Evolutionary conservation across 1,139 yeast genomes (phyloP).

Genomic region (Pneumocystis jirovecii): DNA sequence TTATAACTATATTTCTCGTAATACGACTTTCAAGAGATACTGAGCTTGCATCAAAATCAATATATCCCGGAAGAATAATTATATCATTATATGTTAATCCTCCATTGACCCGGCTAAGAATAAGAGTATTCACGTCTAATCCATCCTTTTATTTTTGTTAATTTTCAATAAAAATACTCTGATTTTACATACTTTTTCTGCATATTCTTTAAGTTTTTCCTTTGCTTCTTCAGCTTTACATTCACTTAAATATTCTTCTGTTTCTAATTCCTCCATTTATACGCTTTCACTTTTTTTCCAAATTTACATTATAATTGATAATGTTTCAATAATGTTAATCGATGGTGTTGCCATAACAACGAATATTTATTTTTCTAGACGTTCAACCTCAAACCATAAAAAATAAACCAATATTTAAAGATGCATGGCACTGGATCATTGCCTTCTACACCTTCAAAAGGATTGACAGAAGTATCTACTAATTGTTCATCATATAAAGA

Average conservation of each 20-base stretch:
- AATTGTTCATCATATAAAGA: background rate
- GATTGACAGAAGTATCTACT: background rate
- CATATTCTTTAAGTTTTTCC: background rate
- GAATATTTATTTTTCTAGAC: background rate
- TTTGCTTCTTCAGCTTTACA: background rate
- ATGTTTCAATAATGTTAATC: background rate
- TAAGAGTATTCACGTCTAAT: constrained; percentile 62
- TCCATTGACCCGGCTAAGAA: constrained; percentile 83
- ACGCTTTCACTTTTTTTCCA: background rate
- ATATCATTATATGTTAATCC: constrained; percentile 97
- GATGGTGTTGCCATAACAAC: background rate
- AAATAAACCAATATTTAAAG: background rate
- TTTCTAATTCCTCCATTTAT: background rate
- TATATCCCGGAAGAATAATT: constrained; percentile 69
- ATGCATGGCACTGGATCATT: background rate
- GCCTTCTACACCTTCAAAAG: background rate
- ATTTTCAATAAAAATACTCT: background rate
- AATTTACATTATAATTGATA: background rate
- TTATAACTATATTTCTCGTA: constrained; percentile 80
- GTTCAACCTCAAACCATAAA: background rate
- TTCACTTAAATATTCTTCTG: background rate
- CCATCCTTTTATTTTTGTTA: constrained; percentile 40
- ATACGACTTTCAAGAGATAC: constrained; percentile 72
- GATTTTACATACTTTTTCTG: background rate
- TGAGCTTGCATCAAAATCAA: constrained; percentile 58